phyloP scores from a whole-genome alignment of 345 rosid genomes.

The Brassica rapa region DNA sequence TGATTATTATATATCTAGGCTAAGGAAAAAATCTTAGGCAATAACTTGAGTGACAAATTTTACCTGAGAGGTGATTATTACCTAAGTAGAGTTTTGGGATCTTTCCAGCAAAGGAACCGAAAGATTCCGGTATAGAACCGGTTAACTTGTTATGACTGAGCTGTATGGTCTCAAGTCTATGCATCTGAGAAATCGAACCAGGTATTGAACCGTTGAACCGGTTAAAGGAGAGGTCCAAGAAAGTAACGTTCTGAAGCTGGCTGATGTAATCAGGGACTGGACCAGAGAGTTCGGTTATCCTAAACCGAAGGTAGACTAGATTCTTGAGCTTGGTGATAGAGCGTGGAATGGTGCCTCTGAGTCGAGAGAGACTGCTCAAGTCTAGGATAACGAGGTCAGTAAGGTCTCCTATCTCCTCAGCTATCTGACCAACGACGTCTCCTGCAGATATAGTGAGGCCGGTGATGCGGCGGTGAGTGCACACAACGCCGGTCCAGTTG shows the following conservation, averaged over 20 bases:
- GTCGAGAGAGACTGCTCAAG: slow-evolving; percentile 26
- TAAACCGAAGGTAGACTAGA: slow-evolving; percentile 38
- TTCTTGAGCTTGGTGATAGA: slow-evolving; percentile 58
- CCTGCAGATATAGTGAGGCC: slow-evolving; percentile 63
- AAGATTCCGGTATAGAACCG: slow-evolving; percentile 63
- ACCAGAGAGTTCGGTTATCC: slow-evolving; percentile 47
- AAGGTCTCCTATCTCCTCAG: slow-evolving; percentile 27
- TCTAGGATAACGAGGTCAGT: slow-evolving; percentile 24
- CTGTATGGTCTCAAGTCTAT: slow-evolving; percentile 10
- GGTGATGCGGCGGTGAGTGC: slow-evolving; percentile 57
- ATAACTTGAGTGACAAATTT: neutral
- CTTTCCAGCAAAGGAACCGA: slow-evolving; percentile 42
- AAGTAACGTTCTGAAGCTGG: slow-evolving; percentile 48
- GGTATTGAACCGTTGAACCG: slow-evolving; percentile 58
- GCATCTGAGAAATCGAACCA: slow-evolving; percentile 17
- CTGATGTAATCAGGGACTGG: slow-evolving; percentile 51
- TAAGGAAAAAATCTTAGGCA: neutral
- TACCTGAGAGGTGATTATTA: slow-evolving; percentile 64
- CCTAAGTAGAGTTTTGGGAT: slow-evolving; percentile 49
- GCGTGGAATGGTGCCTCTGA: slow-evolving; percentile 52
- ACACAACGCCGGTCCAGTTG: slow-evolving; percentile 58
- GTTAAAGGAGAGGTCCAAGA: slow-evolving; percentile 61
- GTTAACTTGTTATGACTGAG: slow-evolving; percentile 28
- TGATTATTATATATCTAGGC: neutral
- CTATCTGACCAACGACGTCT: slow-evolving; percentile 40